Percentiles rank a stretch among this genome's conserved stretches.
These are phyloP conservation scores for Sarocladium strictum DNA, from an alignment of 2,329 filamentous ascomycete species.

Conservation along the genomic window DNA sequence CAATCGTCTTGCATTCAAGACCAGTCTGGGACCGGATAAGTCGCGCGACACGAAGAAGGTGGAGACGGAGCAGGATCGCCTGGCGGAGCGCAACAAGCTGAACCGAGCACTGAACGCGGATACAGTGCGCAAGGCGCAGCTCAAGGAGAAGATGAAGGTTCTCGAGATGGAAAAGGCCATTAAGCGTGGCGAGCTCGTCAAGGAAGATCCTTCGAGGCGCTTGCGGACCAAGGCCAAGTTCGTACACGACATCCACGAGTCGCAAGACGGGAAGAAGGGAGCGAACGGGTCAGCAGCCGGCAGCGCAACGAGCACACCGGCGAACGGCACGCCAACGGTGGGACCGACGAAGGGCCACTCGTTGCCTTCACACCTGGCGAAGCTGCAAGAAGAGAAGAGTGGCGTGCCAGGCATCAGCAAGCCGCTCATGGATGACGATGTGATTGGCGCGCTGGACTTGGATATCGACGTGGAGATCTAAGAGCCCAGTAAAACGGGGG, in stretches of 20 bases:
- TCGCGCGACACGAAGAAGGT: constrained; percentile 42
- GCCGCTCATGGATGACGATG: constrained; percentile 83
- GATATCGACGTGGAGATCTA: constrained; percentile 88
- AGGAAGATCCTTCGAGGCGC: constrained; percentile 54
- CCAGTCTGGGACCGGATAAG: constrained; percentile 50
- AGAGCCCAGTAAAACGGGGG: no score
- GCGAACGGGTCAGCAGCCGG: constrained; percentile 35
- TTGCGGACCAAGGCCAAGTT: constrained; percentile 64
- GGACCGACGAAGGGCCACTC: constrained; percentile 31
- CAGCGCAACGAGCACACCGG: constrained; percentile 41
- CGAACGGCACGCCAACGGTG: constrained; percentile 45
- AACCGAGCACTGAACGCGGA: constrained; percentile 84
- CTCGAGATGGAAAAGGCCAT: constrained; percentile 56
- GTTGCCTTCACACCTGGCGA: constrained; percentile 46
- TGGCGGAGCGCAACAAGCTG: constrained; percentile 76
- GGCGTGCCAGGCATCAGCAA: constrained; percentile 66
- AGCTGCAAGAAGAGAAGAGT: constrained; percentile 46
- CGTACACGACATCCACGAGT: constrained; percentile 55
- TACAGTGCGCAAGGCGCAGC: constrained; percentile 82
- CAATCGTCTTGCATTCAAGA: constrained; percentile 69
- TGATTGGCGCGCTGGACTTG: constrained; percentile 82
- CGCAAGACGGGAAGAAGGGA: constrained; percentile 36
- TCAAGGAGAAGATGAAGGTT: constrained; percentile 66
- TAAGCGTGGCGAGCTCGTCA: constrained; percentile 56
- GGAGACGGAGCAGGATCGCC: constrained; percentile 68